A percentile compares a stretch with the other conserved stretches of the same genome.
Evolutionary conservation across 1,139 yeast species (phyloP).

Genomic region (Geotrichum fermentans): DNA sequence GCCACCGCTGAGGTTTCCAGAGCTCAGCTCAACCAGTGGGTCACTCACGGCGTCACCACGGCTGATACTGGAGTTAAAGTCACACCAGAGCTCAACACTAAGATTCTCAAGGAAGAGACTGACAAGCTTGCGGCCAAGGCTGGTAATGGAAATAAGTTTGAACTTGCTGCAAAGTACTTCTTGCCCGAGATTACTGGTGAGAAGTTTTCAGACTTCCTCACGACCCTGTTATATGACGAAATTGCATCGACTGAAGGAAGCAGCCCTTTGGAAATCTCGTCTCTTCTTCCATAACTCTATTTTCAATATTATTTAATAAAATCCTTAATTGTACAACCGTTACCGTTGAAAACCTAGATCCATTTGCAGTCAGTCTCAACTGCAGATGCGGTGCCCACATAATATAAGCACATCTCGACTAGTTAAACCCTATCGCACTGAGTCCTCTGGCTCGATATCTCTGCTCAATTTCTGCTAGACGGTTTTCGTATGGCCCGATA

Average conservation of each 20-base stretch:
- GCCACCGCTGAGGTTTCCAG: constrained; percentile 85
- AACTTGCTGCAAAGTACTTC: constrained; percentile 33
- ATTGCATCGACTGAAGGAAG: constrained; percentile 9
- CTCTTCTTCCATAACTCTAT: neutral
- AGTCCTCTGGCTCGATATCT: no score
- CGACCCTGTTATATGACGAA: constrained; percentile 44
- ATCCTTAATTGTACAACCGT: no score
- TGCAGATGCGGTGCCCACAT: no score
- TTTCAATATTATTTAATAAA: no score
- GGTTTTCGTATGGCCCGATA: no score
- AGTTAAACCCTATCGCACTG: no score
- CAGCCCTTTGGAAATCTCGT: constrained; percentile 4
- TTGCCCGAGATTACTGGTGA: constrained; percentile 36
- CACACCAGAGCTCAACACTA: constrained; percentile 52
- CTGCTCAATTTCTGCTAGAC: no score
- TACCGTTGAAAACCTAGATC: no score
- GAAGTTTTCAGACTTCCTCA: constrained; percentile 38
- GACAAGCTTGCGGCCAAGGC: constrained; percentile 53
- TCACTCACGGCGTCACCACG: constrained; percentile 63
- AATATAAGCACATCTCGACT: no score
- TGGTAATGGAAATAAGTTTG: constrained; percentile 49
- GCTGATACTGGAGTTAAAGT: constrained; percentile 51
- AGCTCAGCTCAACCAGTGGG: constrained; percentile 81
- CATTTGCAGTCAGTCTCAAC: no score
- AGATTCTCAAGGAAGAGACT: constrained; percentile 59